phyloP scores from a whole-genome alignment of 805 yeast genomes.

The Debaryomyces tyrocola region DNA sequence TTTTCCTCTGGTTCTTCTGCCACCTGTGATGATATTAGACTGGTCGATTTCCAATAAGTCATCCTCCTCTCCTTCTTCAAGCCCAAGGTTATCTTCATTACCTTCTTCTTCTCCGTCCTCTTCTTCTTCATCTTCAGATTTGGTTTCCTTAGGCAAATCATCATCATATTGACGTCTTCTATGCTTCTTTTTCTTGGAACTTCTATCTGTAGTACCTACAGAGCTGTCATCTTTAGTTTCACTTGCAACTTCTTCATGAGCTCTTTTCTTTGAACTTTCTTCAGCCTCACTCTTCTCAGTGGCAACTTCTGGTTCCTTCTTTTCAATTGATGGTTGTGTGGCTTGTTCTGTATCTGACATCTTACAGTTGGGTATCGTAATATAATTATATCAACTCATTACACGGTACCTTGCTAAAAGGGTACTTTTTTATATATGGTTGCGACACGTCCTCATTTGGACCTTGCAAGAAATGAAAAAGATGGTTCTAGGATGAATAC shows the following conservation, averaged over 20 bases:
- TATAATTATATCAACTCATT: background rate
- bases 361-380: background rate
- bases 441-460: background rate
- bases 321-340: constrained; percentile 7
- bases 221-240: constrained; percentile 13
- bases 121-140: constrained; percentile 43
- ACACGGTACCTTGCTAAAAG: background rate
- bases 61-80: constrained; percentile 61
- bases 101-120: constrained; percentile 48
- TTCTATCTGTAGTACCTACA: background rate
- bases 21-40: constrained; percentile 77
- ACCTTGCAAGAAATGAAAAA: background rate
- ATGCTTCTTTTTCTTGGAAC: constrained; percentile 41
- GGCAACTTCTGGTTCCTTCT: constrained; percentile 12
- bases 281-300: constrained; percentile 9
- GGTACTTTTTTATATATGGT: background rate
- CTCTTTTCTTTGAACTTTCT: constrained; percentile 6
- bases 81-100: constrained; percentile 51
- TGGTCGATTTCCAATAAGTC: constrained; percentile 79
- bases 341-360: constrained; percentile 1
- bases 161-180: constrained; percentile 60
- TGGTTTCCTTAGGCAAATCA: constrained; percentile 49
- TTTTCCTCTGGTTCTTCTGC: constrained; percentile 89
- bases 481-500: too few species aligned
- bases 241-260: constrained; percentile 6